Base-by-base conservation (phyloP, 1,284 basidiomycete genomes). In the Macrocystidia cucumis region DNA sequence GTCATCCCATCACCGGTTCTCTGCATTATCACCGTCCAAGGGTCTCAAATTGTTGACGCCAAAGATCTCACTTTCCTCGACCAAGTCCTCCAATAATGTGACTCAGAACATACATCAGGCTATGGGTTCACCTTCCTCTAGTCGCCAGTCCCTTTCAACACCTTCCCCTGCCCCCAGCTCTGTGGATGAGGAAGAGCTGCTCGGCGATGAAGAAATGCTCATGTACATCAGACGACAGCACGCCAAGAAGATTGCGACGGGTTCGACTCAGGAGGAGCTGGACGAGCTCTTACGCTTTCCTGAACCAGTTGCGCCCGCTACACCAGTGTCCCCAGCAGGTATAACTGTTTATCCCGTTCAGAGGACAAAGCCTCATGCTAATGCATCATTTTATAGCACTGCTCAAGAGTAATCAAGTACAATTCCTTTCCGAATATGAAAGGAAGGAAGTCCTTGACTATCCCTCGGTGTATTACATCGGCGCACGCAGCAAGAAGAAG, bases 201-300 rank as follows among this genome's bases (percentile, higher is more conserved):
- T 84, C 9, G 96, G 89, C 13, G 96, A 99, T 52, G 90, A 92
- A 43, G 96, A 99, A 63, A 98, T 99, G 95, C 65, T 87, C 50
- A 82, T 87, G 42, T 98, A 97, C 57, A 91, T 98, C 42, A 75
- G 78, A 45, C 75, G 92, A 20, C 87, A 96, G 48, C 86, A 92
- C 46, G 78, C 86, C 9, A 90, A 91, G 63, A 91, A 88, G 56
- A 60, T 93, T 37, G 86, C 91, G 2, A 71, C 73, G 12, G 91
- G 92, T 23, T 79, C 85, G 4, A 78, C 74, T 25, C 87, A 88
- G 52, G 82, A 87, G 44, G 89, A 97, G 45, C 60, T 98, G 32
- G 89, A 96, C 44, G 86, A 85, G 36, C 67, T 98, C 51, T 72
- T 96, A 37, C 81, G 83, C 34, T 98, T 98, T 66, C 96, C 96